These are phyloP conservation scores for Coniochaeta pulveracea DNA, from an alignment of 2,329 filamentous ascomycete species.

Conservation along the genomic window DNA sequence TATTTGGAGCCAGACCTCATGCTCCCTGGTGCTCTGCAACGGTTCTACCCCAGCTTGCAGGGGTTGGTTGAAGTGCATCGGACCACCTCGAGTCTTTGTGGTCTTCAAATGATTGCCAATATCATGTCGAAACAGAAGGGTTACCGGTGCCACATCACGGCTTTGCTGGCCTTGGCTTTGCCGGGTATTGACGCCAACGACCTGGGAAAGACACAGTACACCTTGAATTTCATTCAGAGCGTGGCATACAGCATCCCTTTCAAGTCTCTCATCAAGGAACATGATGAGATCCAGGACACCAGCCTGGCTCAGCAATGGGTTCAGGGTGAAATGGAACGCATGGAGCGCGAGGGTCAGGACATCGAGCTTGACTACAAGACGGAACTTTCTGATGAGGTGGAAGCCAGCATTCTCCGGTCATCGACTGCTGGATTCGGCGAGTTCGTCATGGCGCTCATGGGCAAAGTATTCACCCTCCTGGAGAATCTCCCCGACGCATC, in stretches of 20 bases:
- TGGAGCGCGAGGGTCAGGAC: slow-evolving; percentile 79
- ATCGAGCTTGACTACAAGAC: slow-evolving; percentile 76
- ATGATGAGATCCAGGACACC: slow-evolving; percentile 58
- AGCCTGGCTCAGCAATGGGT: slow-evolving; percentile 86
- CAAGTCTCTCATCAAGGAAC: slow-evolving; percentile 63
- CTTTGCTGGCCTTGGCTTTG: slow-evolving; percentile 79
- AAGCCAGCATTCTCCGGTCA: slow-evolving; percentile 78
- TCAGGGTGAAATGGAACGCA: slow-evolving; percentile 82
- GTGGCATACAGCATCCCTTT: slow-evolving; percentile 96
- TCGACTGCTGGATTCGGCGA: slow-evolving; percentile 91
- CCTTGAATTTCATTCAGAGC: slow-evolving; percentile 87
- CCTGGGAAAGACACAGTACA: slow-evolving; percentile 89
- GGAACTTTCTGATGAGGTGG: slow-evolving; percentile 75
- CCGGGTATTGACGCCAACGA: slow-evolving; percentile 98
- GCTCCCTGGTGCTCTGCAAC: slow-evolving; percentile 81
- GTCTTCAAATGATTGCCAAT: slow-evolving; percentile 83
- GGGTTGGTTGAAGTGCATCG: slow-evolving; percentile 94
- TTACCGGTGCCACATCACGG: slow-evolving; percentile 93
- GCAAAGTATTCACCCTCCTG: slow-evolving; percentile 86
- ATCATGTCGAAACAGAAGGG: slow-evolving; percentile 88
- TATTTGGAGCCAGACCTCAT: slow-evolving; percentile 88
- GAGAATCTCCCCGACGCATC: slow-evolving; percentile 92
- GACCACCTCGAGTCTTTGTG: slow-evolving; percentile 85
- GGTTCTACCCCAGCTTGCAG: slow-evolving; percentile 94
- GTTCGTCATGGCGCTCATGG: slow-evolving; percentile 81